These are phyloP conservation scores for Epichloe gansuensis DNA, from an alignment of 2,329 filamentous ascomycete genomes.

Conservation along the genomic window DNA sequence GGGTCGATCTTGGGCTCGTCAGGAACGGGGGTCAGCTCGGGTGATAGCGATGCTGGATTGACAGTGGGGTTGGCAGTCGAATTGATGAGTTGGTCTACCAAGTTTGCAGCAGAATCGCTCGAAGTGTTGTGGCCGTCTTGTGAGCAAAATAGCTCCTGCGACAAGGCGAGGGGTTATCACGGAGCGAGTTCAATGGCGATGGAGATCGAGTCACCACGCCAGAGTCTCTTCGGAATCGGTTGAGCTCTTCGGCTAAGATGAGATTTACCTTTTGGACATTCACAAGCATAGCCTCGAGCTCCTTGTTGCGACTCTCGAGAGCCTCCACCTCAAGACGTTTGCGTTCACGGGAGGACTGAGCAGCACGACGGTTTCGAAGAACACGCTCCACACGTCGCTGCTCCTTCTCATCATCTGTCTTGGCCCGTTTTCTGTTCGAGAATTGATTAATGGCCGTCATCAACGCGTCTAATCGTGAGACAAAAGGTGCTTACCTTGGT, in stretches of 20 bases:
- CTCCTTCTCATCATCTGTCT: slow-evolving; percentile 98
- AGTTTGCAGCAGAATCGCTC: slow-evolving; percentile 17
- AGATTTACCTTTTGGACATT: slow-evolving; percentile 45
- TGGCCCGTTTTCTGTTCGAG: slow-evolving; percentile 70
- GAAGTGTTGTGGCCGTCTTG: slow-evolving; percentile 25
- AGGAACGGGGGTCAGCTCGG: slow-evolving; percentile 39
- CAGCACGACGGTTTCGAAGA: slow-evolving; percentile 87
- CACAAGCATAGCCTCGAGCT: slow-evolving; percentile 51
- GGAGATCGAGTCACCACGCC: slow-evolving; percentile 29
- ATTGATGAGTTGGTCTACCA: slow-evolving; percentile 33
- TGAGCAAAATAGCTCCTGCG: slow-evolving; percentile 44
- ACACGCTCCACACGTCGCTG: slow-evolving; percentile 95
- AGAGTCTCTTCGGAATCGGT: slow-evolving; percentile 32
- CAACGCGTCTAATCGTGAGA: background rate
- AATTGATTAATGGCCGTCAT: slow-evolving; percentile 8
- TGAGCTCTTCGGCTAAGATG: slow-evolving; percentile 36
- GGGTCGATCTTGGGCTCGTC: slow-evolving; percentile 20
- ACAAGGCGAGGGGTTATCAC: slow-evolving; percentile 42
- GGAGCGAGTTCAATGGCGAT: slow-evolving; percentile 30
- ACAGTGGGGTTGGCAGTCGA: slow-evolving; percentile 36
- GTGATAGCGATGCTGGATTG: slow-evolving; percentile 50
- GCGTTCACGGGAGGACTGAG: slow-evolving; percentile 90
- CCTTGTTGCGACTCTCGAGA: slow-evolving; percentile 62
- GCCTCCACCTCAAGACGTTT: slow-evolving; percentile 83
- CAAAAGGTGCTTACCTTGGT: slow-evolving; percentile 51